phyloP scores from a whole-genome alignment of 2,329 filamentous ascomycete genomes.

The Diaporthe citriasiana region DNA sequence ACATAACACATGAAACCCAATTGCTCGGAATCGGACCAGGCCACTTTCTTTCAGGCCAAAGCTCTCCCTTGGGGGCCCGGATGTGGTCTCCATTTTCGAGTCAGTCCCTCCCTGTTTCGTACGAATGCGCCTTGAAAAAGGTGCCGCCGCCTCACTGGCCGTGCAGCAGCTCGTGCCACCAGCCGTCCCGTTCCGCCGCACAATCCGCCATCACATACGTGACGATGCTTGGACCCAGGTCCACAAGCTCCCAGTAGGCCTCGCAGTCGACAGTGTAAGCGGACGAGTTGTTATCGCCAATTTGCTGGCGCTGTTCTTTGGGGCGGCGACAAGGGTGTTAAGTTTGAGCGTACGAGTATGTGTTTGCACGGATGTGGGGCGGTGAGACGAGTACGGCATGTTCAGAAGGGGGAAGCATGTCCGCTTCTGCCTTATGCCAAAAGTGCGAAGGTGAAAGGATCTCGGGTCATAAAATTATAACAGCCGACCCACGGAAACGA shows the following conservation, averaged over 20 bases:
- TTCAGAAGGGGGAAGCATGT: too few species aligned
- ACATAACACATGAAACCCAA: neutral
- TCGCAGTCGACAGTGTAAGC: neutral
- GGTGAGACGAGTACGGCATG: too few species aligned
- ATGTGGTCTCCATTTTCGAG: neutral
- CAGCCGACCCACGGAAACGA: too few species aligned
- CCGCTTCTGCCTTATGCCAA: too few species aligned
- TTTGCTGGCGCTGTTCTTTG: neutral
- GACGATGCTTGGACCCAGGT: neutral
- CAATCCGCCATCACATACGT: neutral
- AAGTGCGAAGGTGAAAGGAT: too few species aligned
- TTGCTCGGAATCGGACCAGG: neutral
- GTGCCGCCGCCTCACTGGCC: neutral
- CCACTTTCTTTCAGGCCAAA: neutral
- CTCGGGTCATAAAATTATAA: too few species aligned
- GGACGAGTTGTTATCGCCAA: neutral
- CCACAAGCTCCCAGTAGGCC: neutral
- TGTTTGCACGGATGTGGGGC: too few species aligned
- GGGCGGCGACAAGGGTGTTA: neutral
- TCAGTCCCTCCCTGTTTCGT: neutral
- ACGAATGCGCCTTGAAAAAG: neutral
- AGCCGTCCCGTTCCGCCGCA: neutral
- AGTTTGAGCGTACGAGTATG: neutral
- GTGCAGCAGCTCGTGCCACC: slow-evolving; percentile 30
- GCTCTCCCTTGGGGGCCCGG: too few species aligned